phyloP scores from a whole-genome alignment of 2,329 filamentous ascomycete species.

The Fusarium sp. region DNA sequence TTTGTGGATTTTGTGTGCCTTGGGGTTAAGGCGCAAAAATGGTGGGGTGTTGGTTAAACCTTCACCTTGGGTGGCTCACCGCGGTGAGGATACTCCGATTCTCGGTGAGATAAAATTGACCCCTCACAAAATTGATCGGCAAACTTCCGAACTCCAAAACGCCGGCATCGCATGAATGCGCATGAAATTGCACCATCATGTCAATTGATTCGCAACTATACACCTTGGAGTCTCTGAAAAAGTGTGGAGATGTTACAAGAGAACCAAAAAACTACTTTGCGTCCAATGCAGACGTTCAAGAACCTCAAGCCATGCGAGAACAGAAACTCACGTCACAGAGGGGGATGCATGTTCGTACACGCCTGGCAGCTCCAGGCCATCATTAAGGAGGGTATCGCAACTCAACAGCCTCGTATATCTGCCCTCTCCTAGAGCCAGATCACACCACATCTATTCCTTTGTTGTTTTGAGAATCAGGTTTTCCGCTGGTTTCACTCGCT shows the following conservation, averaged over 20 bases:
- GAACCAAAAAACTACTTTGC: conserved; percentile 29
- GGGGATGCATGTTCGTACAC: conserved; percentile 46
- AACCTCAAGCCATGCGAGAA: conserved; percentile 33
- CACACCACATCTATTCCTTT: conserved; percentile 39
- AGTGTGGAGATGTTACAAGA: conserved; percentile 39
- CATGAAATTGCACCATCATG: conserved; percentile 24
- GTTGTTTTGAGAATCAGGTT: conserved; percentile 70
- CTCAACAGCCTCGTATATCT: conserved; percentile 35
- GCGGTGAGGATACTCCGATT: conserved; percentile 1
- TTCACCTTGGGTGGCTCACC: conserved; percentile 32
- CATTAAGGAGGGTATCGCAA: conserved; percentile 50
- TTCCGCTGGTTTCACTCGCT: conserved; percentile 71
- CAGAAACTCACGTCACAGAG: conserved; percentile 36
- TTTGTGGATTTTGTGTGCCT: conserved; percentile 44
- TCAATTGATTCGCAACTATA: conserved; percentile 40
- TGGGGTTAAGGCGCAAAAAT: conserved; percentile 31
- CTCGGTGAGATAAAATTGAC: conserved; percentile 12
- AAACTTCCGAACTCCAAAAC: conserved; percentile 8
- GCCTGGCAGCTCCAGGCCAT: conserved; percentile 42
- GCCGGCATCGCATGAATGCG: conserved; percentile 1
- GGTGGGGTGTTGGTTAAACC: not conserved
- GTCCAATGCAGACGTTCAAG: conserved; percentile 26
- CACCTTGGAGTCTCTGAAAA: conserved; percentile 37
- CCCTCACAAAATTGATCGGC: conserved; percentile 28
- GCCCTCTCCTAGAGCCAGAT: conserved; percentile 30